Evolutionary conservation across 768 basidiomycete genomes (phyloP).

Genomic region (Calocybe gangraenosa): DNA sequence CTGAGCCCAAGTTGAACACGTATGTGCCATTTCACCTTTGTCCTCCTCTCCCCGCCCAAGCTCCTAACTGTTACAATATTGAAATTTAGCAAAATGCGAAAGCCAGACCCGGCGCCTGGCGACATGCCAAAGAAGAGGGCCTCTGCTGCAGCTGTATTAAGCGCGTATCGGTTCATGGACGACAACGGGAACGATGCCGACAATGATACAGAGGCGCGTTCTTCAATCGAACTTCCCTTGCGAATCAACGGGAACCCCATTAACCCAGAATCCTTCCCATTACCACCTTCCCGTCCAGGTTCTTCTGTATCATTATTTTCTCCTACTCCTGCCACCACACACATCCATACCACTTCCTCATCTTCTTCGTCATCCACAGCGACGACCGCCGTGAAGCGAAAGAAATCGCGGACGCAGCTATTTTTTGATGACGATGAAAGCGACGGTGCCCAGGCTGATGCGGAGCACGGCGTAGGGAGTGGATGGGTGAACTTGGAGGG

Average conservation of each 20-base stretch:
- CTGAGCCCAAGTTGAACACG: constrained; percentile 89
- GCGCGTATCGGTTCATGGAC: constrained; percentile 25
- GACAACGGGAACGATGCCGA: constrained; percentile 26
- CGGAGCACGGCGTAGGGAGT: constrained; percentile 38
- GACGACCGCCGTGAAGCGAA: constrained; percentile 36
- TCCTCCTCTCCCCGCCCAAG: not conserved
- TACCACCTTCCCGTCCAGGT: constrained; percentile 31
- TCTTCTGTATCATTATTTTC: constrained; percentile 29
- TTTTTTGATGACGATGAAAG: constrained; percentile 51
- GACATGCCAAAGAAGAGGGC: constrained; percentile 41
- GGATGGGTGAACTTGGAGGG: constrained; percentile 56
- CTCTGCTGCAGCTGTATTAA: constrained; percentile 37
- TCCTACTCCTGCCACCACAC: constrained; percentile 23
- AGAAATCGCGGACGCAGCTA: constrained; percentile 49
- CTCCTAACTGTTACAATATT: not conserved
- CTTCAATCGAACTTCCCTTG: constrained; percentile 29
- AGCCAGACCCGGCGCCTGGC: constrained; percentile 59
- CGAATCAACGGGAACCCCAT: constrained; percentile 21
- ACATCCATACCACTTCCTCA: constrained; percentile 21
- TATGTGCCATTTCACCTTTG: constrained; percentile 38
- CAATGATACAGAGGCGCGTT: constrained; percentile 35
- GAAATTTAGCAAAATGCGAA: constrained; percentile 78
- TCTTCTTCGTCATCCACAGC: constrained; percentile 20
- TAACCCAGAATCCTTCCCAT: constrained; percentile 31
- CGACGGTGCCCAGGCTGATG: constrained; percentile 71